Percentiles rank a stretch among this genome's conserved stretches.
Evolutionary conservation across 495 filamentous ascomycete genomes (phyloP).

Genomic region (Lineolata rhizophorae): DNA sequence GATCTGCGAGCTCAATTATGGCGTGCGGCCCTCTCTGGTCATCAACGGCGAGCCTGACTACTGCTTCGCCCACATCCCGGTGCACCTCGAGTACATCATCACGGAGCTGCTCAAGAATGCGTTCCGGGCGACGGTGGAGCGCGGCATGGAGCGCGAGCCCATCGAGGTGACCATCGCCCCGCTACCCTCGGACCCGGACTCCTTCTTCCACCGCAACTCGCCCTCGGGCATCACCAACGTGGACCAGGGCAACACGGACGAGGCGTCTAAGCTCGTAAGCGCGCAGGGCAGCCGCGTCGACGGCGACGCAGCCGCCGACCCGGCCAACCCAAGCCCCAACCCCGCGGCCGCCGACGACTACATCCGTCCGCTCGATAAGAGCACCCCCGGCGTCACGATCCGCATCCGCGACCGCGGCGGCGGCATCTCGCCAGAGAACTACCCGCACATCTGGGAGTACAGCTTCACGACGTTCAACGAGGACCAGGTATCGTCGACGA

Average conservation of each 20-base stretch:
- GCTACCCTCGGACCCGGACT: constrained; percentile 34
- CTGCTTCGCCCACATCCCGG: constrained; percentile 74
- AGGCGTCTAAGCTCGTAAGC: constrained; percentile 8
- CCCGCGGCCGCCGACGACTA: constrained; percentile 21
- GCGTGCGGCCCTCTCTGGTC: constrained; percentile 57
- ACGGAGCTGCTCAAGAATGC: constrained; percentile 94
- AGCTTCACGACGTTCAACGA: constrained; percentile 87
- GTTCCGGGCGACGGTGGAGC: constrained; percentile 80
- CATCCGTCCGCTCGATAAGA: constrained; percentile 31
- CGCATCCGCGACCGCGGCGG: constrained; percentile 89
- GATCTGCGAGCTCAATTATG: constrained; percentile 91
- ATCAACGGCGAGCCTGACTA: constrained; percentile 69
- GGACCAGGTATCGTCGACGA: constrained; percentile 24
- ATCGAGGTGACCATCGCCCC: constrained; percentile 85
- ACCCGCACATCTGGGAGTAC: constrained; percentile 86
- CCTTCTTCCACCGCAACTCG: neutral
- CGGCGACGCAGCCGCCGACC: constrained; percentile 4
- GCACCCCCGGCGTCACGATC: constrained; percentile 75
- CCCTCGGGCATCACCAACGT: constrained; percentile 7
- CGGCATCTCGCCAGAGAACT: constrained; percentile 61
- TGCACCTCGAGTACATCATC: constrained; percentile 90
- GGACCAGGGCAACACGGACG: constrained; percentile 18
- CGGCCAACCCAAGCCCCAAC: constrained; percentile 18
- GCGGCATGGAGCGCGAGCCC: constrained; percentile 51
- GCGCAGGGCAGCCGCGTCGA: neutral